A percentile compares a stretch with the other conserved stretches of the same genome.
These are phyloP conservation scores for Colletotrichum sansevieriae DNA, from an alignment of 2,329 filamentous ascomycete species.

Conservation along the genomic window DNA sequence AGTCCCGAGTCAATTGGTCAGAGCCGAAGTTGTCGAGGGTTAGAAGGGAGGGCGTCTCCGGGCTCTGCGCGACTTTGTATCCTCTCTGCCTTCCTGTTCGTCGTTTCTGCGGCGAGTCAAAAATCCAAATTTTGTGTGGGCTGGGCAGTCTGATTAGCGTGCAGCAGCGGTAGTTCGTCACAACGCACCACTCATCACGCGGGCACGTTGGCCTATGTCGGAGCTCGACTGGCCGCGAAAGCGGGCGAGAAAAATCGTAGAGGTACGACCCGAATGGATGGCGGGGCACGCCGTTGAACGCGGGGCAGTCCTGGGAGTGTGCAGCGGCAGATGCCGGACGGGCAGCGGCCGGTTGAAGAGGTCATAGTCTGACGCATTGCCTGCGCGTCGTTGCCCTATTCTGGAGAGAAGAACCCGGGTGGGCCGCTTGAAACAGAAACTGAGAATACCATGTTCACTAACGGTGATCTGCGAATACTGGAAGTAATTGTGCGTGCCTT, in stretches of 20 bases:
- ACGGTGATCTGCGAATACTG: not conserved
- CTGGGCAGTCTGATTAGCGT: conserved; percentile 19
- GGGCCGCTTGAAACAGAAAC: not conserved
- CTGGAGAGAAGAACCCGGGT: conserved; percentile 13
- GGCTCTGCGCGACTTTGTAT: conserved; percentile 35
- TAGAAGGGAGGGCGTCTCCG: not conserved
- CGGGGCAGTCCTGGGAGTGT: conserved; percentile 36
- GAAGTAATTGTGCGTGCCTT: too few species aligned
- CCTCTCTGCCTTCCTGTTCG: not conserved
- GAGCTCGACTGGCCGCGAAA: conserved; percentile 38
- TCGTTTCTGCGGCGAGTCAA: conserved; percentile 40
- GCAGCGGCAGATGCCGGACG: conserved; percentile 37
- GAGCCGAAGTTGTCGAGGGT: conserved; percentile 6
- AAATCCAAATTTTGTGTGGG: conserved; percentile 38
- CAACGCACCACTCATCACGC: conserved; percentile 19
- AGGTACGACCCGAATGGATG: conserved; percentile 31
- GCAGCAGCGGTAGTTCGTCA: conserved; percentile 26
- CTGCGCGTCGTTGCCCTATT: conserved; percentile 32
- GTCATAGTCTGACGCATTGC: conserved; percentile 16
- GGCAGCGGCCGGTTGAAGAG: conserved; percentile 18
- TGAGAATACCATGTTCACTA: conserved; percentile 1
- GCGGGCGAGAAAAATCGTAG: conserved; percentile 12
- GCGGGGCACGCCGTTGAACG: conserved; percentile 44
- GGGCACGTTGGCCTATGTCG: conserved; percentile 44
- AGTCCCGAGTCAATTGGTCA: conserved; percentile 34